Percentiles rank a stretch among this genome's conserved stretches.
Conservation (phyloP, 148 eudicot species). For the Salicornia ramosissima region DNA sequence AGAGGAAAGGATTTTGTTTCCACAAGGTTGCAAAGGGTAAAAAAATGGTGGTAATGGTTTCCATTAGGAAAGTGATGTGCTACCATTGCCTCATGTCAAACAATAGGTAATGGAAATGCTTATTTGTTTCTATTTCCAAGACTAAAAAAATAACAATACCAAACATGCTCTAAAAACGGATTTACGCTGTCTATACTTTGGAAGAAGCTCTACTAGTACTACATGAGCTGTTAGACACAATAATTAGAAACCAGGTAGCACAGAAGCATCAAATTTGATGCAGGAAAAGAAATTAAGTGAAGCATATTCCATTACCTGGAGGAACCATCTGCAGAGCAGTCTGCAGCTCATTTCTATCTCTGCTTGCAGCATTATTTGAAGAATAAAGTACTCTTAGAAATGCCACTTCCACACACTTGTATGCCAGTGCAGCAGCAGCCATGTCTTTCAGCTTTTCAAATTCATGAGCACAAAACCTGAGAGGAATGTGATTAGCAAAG, state of each 20-base stretch:
- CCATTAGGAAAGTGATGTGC: no score
- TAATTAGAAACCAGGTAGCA: neutral
- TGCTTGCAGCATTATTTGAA: conserved; percentile 53
- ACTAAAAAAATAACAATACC: no score
- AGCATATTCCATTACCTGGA: conserved; percentile 44
- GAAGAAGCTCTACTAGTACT: no score
- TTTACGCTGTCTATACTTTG: no score
- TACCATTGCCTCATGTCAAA: no score
- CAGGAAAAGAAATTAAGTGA: neutral
- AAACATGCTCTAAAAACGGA: no score
- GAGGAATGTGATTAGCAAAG: conserved; percentile 2
- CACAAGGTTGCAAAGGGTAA: no score
- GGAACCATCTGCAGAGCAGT: conserved; percentile 66
- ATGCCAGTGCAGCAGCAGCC: conserved; percentile 96
- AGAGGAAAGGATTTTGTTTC: no score
- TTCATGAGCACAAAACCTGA: conserved; percentile 82
- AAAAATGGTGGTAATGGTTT: no score
- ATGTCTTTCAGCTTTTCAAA: conserved; percentile 79
- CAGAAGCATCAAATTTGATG: neutral
- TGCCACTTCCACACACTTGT: conserved; percentile 90
- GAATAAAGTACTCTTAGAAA: conserved; percentile 75
- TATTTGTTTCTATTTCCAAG: no score
- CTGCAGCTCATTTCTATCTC: conserved; percentile 77
- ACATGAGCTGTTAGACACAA: neutral
- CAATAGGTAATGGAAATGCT: no score